These are phyloP conservation scores for Backusella macrospora DNA, from an alignment of 192 early-diverging fungal species.

Conservation along the genomic window DNA sequence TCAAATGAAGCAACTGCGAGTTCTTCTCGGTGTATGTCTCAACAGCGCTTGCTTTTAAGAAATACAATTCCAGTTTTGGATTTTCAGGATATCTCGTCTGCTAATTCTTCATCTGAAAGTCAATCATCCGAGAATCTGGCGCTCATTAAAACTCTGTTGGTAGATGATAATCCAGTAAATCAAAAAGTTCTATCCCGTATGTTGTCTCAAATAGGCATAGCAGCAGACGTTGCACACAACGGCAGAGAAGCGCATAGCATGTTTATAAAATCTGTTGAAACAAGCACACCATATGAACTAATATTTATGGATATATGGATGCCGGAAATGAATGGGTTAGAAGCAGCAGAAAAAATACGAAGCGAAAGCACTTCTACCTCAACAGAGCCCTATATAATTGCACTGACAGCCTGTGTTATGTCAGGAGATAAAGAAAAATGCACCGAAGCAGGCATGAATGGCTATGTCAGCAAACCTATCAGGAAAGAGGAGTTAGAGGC, in stretches of 20 bases:
- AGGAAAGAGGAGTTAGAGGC: conserved; percentile 48
- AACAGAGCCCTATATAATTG: conserved; percentile 33
- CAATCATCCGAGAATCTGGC: conserved; percentile 9
- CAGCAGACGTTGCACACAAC: conserved; percentile 29
- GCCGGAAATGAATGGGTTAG: conserved; percentile 54
- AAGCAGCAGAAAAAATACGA: conserved; percentile 45
- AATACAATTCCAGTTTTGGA: not conserved
- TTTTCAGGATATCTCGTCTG: not conserved
- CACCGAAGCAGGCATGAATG: conserved; percentile 48
- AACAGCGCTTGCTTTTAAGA: not conserved
- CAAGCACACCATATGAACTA: conserved; percentile 19
- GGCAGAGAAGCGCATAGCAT: conserved; percentile 32
- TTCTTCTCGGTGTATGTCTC: not conserved
- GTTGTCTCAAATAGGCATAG: conserved; percentile 38
- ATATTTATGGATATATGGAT: conserved; percentile 56
- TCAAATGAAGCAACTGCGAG: not conserved
- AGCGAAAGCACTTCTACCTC: not conserved
- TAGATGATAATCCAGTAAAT: conserved; percentile 77
- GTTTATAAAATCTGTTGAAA: conserved; percentile 20
- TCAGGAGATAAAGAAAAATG: conserved; percentile 37
- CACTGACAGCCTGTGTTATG: conserved; percentile 38
- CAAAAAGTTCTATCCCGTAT: conserved; percentile 65
- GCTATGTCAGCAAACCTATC: conserved; percentile 51
- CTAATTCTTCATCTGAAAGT: not conserved
- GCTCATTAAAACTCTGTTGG: conserved; percentile 46